Percentiles rank a stretch among this genome's conserved stretches.
Conservation (phyloP, 2,329 filamentous ascomycete genomes). For the Neurospora sp. region DNA sequence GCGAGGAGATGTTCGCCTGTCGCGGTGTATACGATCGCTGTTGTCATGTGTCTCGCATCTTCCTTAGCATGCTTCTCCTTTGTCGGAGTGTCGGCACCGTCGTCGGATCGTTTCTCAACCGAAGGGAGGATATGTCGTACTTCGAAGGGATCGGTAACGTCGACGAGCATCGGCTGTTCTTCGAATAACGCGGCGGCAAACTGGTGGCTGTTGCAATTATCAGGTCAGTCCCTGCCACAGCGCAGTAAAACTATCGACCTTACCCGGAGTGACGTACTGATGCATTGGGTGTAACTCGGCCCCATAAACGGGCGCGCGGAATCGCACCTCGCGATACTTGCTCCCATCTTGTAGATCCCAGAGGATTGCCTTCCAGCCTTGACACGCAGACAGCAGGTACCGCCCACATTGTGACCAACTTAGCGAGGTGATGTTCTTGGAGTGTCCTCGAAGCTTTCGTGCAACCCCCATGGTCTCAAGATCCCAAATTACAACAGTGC, state of each 20-base stretch:
- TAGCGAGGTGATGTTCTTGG: constrained; percentile 82
- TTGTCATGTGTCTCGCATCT: constrained; percentile 91
- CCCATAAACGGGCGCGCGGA: constrained; percentile 89
- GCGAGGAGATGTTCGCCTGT: constrained; percentile 81
- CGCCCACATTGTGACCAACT: constrained; percentile 91
- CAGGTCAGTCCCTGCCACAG: constrained; percentile 12
- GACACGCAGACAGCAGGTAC: constrained; percentile 84
- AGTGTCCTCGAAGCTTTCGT: constrained; percentile 87
- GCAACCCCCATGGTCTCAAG: constrained; percentile 96
- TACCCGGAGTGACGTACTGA: constrained; percentile 44
- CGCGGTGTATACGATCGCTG: constrained; percentile 79
- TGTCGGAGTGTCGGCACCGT: constrained; percentile 57
- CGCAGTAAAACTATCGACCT: neutral
- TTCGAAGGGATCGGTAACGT: constrained; percentile 59
- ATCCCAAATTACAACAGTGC: constrained; percentile 92
- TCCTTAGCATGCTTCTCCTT: constrained; percentile 82
- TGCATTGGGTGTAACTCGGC: constrained; percentile 90
- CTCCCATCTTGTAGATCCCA: constrained; percentile 74
- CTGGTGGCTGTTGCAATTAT: constrained; percentile 46
- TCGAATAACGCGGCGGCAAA: constrained; percentile 92
- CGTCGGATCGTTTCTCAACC: constrained; percentile 62
- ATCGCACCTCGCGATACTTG: constrained; percentile 73
- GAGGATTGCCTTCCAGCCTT: constrained; percentile 92
- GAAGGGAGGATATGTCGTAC: constrained; percentile 72
- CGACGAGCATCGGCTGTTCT: constrained; percentile 81